A percentile compares a stretch with the other conserved stretches of the same genome.
phyloP scores from a whole-genome alignment of 2,329 filamentous ascomycete genomes.

The Didymellaceae sp. region DNA sequence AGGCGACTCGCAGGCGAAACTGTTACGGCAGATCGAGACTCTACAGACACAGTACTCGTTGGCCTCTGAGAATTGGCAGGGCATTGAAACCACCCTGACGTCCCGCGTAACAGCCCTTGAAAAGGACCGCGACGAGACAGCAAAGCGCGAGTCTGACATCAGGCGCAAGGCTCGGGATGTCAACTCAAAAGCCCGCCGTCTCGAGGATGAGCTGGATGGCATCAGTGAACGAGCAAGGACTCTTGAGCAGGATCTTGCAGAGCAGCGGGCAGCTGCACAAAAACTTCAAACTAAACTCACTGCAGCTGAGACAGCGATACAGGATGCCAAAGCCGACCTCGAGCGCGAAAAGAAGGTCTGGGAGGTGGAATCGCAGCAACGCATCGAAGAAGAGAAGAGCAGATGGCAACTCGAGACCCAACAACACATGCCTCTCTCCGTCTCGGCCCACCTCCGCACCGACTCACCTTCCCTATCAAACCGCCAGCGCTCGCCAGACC shows the following conservation, averaged over 20 bases:
- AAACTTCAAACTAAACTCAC: conserved; percentile 69
- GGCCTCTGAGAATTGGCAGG: conserved; percentile 96
- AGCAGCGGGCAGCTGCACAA: conserved; percentile 65
- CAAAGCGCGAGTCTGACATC: conserved; percentile 83
- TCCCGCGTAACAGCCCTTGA: conserved; percentile 79
- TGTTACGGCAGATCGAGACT: conserved; percentile 92
- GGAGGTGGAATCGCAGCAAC: conserved; percentile 64
- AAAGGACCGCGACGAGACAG: conserved; percentile 87
- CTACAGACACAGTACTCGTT: conserved; percentile 94
- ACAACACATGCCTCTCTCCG: conserved; percentile 35
- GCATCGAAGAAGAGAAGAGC: conserved; percentile 68
- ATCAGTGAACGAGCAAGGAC: conserved; percentile 68
- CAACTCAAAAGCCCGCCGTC: conserved; percentile 69
- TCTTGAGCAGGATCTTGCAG: conserved; percentile 68
- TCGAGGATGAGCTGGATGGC: conserved; percentile 84
- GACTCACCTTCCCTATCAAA: conserved; percentile 48
- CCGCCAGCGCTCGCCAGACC: conserved; percentile 51
- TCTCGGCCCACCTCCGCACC: conserved; percentile 41
- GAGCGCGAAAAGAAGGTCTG: conserved; percentile 65
- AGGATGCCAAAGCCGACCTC: conserved; percentile 63
- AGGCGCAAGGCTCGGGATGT: conserved; percentile 87
- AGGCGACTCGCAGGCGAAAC: conserved; percentile 85
- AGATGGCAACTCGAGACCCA: conserved; percentile 62
- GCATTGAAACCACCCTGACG: conserved; percentile 86
- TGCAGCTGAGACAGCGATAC: conserved; percentile 67